Conservation (phyloP, 352 stramenopile species). For the Phytophthora pisi region DNA sequence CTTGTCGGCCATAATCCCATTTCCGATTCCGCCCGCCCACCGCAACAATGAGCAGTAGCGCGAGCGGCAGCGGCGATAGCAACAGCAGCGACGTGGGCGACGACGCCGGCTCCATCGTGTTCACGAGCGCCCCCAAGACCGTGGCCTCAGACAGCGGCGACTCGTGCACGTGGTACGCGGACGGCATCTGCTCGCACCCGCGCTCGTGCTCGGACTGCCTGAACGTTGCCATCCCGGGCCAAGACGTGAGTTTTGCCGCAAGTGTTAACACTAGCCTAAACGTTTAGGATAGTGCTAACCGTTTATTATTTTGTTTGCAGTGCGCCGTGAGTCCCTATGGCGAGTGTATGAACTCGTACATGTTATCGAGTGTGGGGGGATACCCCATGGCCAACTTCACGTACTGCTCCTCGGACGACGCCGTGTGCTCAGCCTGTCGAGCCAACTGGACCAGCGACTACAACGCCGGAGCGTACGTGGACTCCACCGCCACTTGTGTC, state of each 20-base stretch:
- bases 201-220: constrained; percentile 46
- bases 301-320: constrained; percentile 14
- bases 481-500: constrained; percentile 29
- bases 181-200: constrained; percentile 32
- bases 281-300: too few relatives aligned
- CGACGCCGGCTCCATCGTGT: constrained; percentile 11
- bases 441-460: constrained; percentile 33
- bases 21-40: not conserved
- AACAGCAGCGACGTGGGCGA: constrained; percentile 13
- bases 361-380: constrained; percentile 19
- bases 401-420: constrained; percentile 48
- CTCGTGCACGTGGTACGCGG: constrained; percentile 43
- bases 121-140: constrained; percentile 28
- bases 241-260: constrained; percentile 28
- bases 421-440: constrained; percentile 31
- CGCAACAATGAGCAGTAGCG: constrained; percentile 21
- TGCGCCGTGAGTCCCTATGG: constrained; percentile 43
- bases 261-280: too few relatives aligned
- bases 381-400: constrained; percentile 39
- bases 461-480: constrained; percentile 12
- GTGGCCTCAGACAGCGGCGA: constrained; percentile 25
- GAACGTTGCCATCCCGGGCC: constrained; percentile 34
- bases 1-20: constrained; percentile 25
- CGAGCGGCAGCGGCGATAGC: constrained; percentile 4
- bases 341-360: constrained; percentile 37